phyloP scores from a whole-genome alignment of 1,284 basidiomycete genomes.

The Microstroma glucosiphilum region DNA sequence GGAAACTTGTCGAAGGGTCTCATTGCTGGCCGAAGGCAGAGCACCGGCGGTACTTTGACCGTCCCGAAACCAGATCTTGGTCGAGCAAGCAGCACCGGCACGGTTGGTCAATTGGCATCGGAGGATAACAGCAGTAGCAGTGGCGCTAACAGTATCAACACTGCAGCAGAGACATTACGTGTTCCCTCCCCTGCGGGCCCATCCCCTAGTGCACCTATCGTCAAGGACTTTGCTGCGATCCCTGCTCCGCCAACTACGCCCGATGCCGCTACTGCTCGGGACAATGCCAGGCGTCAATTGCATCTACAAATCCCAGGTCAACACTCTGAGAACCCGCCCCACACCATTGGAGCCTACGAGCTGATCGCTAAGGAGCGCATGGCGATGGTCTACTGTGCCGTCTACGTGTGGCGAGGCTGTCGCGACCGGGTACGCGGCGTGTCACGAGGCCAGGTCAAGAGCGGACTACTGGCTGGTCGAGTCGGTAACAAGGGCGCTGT shows the following conservation, averaged over 20 bases:
- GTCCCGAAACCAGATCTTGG: background rate
- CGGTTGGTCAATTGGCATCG: background rate
- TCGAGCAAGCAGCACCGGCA: background rate
- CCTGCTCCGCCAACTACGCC: background rate
- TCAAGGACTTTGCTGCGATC: background rate
- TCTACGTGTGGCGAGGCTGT: constrained; percentile 46
- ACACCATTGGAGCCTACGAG: constrained; percentile 60
- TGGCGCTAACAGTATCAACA: too few species aligned
- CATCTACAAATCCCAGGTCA: constrained; percentile 12
- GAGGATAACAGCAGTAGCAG: too few species aligned
- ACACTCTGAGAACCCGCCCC: constrained; percentile 27
- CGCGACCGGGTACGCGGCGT: constrained; percentile 46
- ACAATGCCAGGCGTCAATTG: constrained; percentile 1
- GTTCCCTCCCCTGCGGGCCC: too few species aligned
- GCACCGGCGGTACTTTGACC: background rate
- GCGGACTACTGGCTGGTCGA: constrained; percentile 77
- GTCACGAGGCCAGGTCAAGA: constrained; percentile 63
- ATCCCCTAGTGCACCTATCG: too few species aligned
- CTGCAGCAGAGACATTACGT: too few species aligned
- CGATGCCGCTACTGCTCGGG: background rate
- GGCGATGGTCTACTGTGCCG: constrained; percentile 63
- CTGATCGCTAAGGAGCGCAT: constrained; percentile 69
- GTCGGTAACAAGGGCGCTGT: constrained; percentile 72
- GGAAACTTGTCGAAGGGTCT: background rate
- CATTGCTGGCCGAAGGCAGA: background rate